These are phyloP conservation scores for Bidens hawaiensis DNA, from an alignment of 140 eudicot genomes.

Conservation along the genomic window DNA sequence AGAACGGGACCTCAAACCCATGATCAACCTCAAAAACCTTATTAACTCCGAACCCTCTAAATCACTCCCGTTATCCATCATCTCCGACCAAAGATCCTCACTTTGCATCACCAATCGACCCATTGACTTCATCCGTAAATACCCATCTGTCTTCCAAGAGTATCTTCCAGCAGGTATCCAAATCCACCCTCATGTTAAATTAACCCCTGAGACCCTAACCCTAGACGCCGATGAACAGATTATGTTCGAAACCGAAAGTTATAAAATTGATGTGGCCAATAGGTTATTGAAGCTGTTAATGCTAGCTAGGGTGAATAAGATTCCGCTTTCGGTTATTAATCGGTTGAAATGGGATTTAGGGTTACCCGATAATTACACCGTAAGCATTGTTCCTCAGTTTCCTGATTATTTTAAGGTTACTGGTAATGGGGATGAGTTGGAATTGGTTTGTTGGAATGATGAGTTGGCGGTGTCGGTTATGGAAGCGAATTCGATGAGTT, in stretches of 20 bases:
- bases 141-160: too few species aligned
- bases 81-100: too few species aligned
- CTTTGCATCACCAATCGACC: too few species aligned
- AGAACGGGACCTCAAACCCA: slow-evolving; percentile 20
- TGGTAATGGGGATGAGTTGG: too few species aligned
- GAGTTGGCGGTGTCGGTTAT: slow-evolving; percentile 62
- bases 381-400: slow-evolving; percentile 54
- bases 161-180: too few species aligned
- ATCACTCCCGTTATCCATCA: too few species aligned
- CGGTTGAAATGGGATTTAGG: slow-evolving; percentile 78
- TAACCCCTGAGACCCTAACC: too few species aligned
- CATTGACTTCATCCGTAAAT: too few species aligned
- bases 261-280: slow-evolving; percentile 50
- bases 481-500: slow-evolving; percentile 37
- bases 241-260: slow-evolving; percentile 36
- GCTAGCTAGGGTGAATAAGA: slow-evolving; percentile 48
- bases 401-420: slow-evolving; percentile 80
- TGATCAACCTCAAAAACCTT: too few species aligned
- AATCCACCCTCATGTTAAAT: too few species aligned
- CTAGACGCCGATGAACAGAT: too few species aligned
- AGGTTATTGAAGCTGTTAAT: slow-evolving; percentile 67
- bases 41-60: too few species aligned
- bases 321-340: slow-evolving; percentile 55
- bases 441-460: slow-evolving; percentile 78
- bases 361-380: slow-evolving; percentile 53